Evolutionary conservation across 164 flowering plant genomes (phyloP), one percentile per base, ranked within the genome.

Genomic region (Annona cherimola): DNA sequence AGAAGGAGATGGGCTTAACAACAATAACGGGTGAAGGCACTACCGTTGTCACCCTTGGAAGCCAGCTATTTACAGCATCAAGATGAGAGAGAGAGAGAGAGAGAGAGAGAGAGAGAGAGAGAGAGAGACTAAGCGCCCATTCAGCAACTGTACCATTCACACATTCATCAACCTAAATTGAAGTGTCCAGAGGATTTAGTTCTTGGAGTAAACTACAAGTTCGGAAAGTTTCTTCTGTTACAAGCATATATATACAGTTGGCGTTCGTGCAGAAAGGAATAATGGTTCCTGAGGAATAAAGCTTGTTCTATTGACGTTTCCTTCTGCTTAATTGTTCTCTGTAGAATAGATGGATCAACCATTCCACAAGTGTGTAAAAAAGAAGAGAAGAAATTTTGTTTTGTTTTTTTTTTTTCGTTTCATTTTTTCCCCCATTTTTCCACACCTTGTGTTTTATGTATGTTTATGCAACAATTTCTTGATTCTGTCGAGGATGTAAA

Each of bases 11-110:
- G 83, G 87, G 74, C 82, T 82, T 88, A 86, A 93, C 98, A 0
- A 86, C 93, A 39, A 63, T 88, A 45, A 86, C 90, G 92, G 98
- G 96, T 42, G 97, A 90, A 83, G 92, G 89, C 71, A 87, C 89
- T 61, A 85, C 94, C 0, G 85, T 79, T 20, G 95, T 94, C 72
- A 87, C 82, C 40, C 96, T 87, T 5, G 98, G 93, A 79, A 94
- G 98, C 81, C 88, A 89, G 57, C 78, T 94, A 41, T 93, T 93
- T 73, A 83, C 75, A 81, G 69, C 92, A 14, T 73, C 83, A 35
- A 79, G 86, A 79, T 90, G 74, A 85, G 63, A 67, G 67, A 63
- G 57, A 50, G 57, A 50, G 55, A 50, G 55, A 50, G 55, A 50
- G 57, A 50, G 57, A 50, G 57, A 50, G 57, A 50, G 57, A 50